Conservation (phyloP, 176 grass and related monocot genomes). For the Musa schizocarpa region DNA sequence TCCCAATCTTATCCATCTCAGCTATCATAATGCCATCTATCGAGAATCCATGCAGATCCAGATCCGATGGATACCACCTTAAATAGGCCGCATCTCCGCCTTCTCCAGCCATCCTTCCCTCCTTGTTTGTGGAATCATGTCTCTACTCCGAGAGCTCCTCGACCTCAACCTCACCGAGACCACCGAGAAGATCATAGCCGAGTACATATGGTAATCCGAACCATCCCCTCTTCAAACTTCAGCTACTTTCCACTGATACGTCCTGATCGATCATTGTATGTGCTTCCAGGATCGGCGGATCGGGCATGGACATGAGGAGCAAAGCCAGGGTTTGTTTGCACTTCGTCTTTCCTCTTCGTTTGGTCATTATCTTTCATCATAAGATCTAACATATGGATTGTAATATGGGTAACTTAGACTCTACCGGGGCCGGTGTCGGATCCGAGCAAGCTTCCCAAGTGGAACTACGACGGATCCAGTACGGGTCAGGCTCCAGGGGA, state of each 20-base stretch:
- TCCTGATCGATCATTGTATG: neutral
- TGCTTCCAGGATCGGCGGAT: constrained; percentile 13
- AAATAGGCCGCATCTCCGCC: neutral
- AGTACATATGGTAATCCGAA: constrained; percentile 19
- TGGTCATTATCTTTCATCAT: neutral
- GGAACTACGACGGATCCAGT: constrained; percentile 23
- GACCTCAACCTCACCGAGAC: constrained; percentile 18
- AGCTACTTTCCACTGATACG: neutral
- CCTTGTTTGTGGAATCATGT: neutral
- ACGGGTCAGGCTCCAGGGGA: constrained; percentile 17
- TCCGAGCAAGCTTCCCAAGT: constrained; percentile 13
- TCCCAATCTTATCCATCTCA: too few relatives aligned
- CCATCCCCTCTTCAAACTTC: neutral
- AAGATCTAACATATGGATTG: neutral
- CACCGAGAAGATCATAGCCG: constrained; percentile 16
- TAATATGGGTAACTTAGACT: neutral
- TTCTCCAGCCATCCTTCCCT: neutral
- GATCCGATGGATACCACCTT: neutral
- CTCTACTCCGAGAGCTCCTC: constrained; percentile 7
- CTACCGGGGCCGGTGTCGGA: constrained; percentile 2
- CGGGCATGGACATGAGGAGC: constrained; percentile 23
- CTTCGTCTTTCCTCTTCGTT: neutral
- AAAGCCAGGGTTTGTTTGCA: constrained; percentile 17
- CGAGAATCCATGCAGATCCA: too few relatives aligned
- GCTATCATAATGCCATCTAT: too few relatives aligned